These are phyloP conservation scores for Karstenula rhodostoma DNA, from an alignment of 2,329 filamentous ascomycete genomes.

Conservation along the genomic window DNA sequence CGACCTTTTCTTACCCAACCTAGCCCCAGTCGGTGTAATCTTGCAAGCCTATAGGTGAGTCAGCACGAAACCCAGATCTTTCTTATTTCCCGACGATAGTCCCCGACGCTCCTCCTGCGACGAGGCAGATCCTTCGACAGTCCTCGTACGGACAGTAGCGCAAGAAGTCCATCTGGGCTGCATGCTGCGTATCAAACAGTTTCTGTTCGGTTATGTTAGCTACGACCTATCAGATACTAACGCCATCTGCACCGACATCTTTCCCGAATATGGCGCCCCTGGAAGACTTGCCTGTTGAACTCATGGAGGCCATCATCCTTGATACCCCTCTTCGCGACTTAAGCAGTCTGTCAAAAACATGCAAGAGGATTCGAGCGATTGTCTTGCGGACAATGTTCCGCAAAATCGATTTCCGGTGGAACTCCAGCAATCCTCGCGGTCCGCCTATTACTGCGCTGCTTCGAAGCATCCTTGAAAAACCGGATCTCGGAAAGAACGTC, in stretches of 20 bases:
- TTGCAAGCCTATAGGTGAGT: neutral
- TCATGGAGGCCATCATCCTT: slow-evolving; percentile 1
- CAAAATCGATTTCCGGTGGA: slow-evolving; percentile 6
- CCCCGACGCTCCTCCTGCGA: neutral
- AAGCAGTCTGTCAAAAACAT: slow-evolving; percentile 10
- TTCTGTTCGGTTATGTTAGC: neutral
- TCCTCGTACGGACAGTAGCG: neutral
- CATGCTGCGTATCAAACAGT: neutral
- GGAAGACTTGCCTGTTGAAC: slow-evolving; percentile 1
- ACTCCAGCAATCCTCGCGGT: neutral
- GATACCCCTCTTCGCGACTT: neutral
- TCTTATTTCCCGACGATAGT: neutral
- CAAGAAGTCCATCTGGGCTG: neutral
- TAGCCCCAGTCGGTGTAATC: neutral
- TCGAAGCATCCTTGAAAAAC: slow-evolving; percentile 5
- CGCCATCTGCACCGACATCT: neutral
- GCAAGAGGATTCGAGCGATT: slow-evolving; percentile 6
- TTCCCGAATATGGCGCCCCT: neutral
- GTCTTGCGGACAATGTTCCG: slow-evolving; percentile 4
- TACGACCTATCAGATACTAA: neutral
- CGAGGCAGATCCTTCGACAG: neutral
- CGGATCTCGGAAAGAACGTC: neutral
- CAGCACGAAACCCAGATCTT: neutral
- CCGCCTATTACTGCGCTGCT: slow-evolving; percentile 4
- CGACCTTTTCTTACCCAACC: neutral